Evolutionary conservation across 139 green algal genomes (phyloP).

Genomic region (Diplosphaera chodatii): DNA sequence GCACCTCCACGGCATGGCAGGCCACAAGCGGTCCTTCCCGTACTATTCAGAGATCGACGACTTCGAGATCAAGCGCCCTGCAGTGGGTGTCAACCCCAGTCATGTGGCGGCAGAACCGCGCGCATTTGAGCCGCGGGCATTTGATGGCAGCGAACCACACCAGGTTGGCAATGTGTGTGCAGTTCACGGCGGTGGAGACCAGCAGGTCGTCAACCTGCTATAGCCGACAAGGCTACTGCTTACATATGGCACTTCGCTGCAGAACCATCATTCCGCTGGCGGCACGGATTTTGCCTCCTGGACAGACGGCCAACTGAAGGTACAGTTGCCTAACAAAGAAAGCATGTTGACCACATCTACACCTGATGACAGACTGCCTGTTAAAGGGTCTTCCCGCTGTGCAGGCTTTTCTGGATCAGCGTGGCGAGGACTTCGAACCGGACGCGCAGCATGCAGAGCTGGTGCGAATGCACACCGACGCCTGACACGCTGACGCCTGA

Average conservation of each 20-base stretch:
- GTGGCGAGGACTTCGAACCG: conserved; percentile 72
- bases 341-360: not conserved
- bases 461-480: too few relatives aligned
- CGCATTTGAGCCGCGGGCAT: conserved; percentile 14
- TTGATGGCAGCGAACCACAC: conserved; percentile 20
- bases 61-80: conserved; percentile 23
- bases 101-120: conserved; percentile 27
- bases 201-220: too few relatives aligned
- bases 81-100: conserved; percentile 18
- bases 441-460: conserved; percentile 37
- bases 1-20: not conserved
- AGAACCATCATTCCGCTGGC: not conserved
- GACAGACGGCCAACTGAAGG: conserved; percentile 54
- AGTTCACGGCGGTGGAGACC: too few relatives aligned
- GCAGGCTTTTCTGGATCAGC: conserved; percentile 59
- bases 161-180: too few relatives aligned
- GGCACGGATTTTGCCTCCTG: conserved; percentile 57
- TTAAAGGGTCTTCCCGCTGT: too few relatives aligned
- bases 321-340: conserved; percentile 1
- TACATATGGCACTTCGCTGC: too few relatives aligned
- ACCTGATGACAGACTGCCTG: too few relatives aligned
- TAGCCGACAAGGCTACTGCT: too few relatives aligned
- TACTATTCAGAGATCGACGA: conserved; percentile 25
- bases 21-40: conserved; percentile 24
- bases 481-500: too few relatives aligned